Conservation (phyloP, 768 basidiomycete species). For the Cystofilobasidium macerans region DNA sequence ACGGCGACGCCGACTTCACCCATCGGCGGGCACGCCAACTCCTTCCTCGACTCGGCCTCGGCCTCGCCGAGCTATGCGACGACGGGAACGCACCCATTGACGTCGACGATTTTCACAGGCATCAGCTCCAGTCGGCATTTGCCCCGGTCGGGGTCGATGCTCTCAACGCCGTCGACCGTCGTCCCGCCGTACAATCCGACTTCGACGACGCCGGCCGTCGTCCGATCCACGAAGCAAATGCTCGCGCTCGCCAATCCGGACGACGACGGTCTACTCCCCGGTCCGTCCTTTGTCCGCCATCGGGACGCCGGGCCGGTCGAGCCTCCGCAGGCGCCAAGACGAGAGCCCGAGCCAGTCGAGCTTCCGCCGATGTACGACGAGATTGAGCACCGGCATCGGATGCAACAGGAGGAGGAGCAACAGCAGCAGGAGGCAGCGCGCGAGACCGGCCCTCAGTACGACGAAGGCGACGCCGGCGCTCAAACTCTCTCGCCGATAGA, state of each 20-base stretch:
- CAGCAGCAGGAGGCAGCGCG: too few relatives aligned
- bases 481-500: too few relatives aligned
- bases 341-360: not conserved
- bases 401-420: too few relatives aligned
- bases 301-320: not conserved
- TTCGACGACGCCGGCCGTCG: not conserved
- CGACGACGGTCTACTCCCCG: not conserved
- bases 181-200: not conserved
- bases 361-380: slow-evolving; percentile 1
- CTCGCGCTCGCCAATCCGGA: not conserved
- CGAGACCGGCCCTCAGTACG: too few relatives aligned
- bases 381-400: not conserved
- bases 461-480: too few relatives aligned
- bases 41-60: too few relatives aligned
- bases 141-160: not conserved
- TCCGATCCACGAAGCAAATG: not conserved
- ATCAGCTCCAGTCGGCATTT: not conserved
- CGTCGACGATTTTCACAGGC: not conserved
- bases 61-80: too few relatives aligned
- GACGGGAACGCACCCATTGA: too few relatives aligned
- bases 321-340: not conserved
- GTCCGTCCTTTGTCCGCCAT: too few relatives aligned
- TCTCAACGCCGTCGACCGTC: not conserved
- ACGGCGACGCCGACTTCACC: not conserved
- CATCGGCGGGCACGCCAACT: not conserved